Percentiles rank a stretch among this genome's conserved stretches.
Conservation (phyloP, 257 asterid genomes). For the Vinca minor region DNA sequence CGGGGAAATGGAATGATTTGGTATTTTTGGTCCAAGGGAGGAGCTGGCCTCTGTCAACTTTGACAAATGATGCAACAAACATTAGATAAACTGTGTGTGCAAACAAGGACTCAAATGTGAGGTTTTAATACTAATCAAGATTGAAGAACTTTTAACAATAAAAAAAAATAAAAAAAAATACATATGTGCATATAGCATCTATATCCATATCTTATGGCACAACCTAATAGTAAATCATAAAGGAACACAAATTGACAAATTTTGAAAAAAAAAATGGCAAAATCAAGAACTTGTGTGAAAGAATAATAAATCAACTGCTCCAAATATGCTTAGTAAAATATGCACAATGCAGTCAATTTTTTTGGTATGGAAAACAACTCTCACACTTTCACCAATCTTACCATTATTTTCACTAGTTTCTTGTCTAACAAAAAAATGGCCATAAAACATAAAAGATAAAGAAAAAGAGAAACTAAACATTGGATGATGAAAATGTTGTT, state of each 20-base stretch:
- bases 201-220: background rate
- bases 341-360: background rate
- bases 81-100: no score
- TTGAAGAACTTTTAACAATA: no score
- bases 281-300: conserved; percentile 5
- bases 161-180: no score
- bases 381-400: background rate
- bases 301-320: conserved; percentile 14
- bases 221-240: no score
- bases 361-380: conserved; percentile 1
- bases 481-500: conserved; percentile 32
- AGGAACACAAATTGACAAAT: background rate
- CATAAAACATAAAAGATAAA: background rate
- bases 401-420: background rate
- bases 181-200: no score
- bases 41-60: no score
- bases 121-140: no score
- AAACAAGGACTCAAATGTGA: no score
- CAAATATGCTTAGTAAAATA: background rate
- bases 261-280: background rate
- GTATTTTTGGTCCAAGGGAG: no score
- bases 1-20: no score
- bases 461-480: conserved; percentile 33
- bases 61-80: no score
- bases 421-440: background rate